These are phyloP conservation scores for Polyrhizophydium stewartii DNA, from an alignment of 371 early-diverging fungal genomes.

Conservation along the genomic window DNA sequence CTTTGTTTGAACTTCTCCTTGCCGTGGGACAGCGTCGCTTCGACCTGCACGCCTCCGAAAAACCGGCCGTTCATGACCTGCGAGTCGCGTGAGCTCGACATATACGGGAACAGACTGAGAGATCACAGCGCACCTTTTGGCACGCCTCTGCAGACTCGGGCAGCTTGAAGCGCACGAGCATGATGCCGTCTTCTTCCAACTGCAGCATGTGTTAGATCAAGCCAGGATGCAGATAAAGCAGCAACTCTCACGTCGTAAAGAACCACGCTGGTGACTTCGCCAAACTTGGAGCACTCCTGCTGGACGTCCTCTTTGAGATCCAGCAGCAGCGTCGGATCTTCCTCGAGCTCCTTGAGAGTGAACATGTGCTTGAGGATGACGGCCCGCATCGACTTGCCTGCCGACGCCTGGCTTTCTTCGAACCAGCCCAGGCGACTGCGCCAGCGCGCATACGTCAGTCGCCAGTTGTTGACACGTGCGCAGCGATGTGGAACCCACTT, in stretches of 20 bases:
- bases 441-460: not conserved
- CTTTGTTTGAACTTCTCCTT: slow-evolving; percentile 58
- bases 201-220: slow-evolving; percentile 2
- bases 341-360: slow-evolving; percentile 81
- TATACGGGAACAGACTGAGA: not conserved
- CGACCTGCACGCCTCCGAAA: slow-evolving; percentile 80
- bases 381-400: slow-evolving; percentile 70
- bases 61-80: slow-evolving; percentile 87
- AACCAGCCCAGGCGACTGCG: slow-evolving; percentile 17
- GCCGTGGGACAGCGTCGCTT: slow-evolving; percentile 80
- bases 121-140: not conserved
- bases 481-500: slow-evolving; percentile 41
- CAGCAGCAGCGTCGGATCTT: slow-evolving; percentile 78
- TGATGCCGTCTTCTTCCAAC: slow-evolving; percentile 71
- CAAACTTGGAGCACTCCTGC: slow-evolving; percentile 86
- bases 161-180: slow-evolving; percentile 85
- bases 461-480: too few relatives aligned
- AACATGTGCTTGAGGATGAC: slow-evolving; percentile 95
- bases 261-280: slow-evolving; percentile 87
- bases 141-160: slow-evolving; percentile 73
- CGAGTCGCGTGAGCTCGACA: not conserved
- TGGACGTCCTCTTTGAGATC: slow-evolving; percentile 93
- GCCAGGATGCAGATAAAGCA: too few relatives aligned
- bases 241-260: slow-evolving; percentile 83
- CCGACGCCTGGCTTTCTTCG: slow-evolving; percentile 58